Evolutionary conservation across 305 asterid genomes (phyloP).

Genomic region (Fraxinus platypoda): DNA sequence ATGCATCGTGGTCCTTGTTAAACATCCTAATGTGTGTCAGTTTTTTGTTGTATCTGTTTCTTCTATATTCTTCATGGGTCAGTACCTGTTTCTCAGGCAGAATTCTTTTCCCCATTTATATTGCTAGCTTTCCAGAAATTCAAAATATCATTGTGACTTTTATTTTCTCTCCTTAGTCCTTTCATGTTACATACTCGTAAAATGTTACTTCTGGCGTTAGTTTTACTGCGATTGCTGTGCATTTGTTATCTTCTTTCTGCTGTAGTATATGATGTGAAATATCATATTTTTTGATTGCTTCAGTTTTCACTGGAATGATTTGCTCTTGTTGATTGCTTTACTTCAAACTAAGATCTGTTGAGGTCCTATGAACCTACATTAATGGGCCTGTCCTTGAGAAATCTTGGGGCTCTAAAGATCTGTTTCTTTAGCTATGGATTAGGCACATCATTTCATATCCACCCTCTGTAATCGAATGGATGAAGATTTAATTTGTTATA

Average conservation of each 20-base stretch:
- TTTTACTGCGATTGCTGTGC: neutral
- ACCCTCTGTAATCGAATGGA: too few relatives aligned
- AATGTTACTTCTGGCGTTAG: neutral
- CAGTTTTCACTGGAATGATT: neutral
- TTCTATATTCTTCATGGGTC: neutral
- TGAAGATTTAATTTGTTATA: neutral
- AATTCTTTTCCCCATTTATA: neutral
- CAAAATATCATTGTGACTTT: neutral
- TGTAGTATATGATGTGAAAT: neutral
- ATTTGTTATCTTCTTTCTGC: neutral
- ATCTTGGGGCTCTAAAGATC: too few relatives aligned
- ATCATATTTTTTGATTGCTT: neutral
- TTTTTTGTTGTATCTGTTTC: neutral
- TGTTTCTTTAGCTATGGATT: too few relatives aligned
- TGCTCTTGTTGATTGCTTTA: neutral
- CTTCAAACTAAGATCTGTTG: too few relatives aligned
- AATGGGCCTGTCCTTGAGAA: neutral
- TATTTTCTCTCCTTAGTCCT: neutral
- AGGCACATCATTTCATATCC: too few relatives aligned
- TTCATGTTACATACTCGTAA: neutral
- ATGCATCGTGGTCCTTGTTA: slow-evolving; percentile 36
- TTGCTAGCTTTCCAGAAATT: neutral
- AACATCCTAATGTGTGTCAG: neutral
- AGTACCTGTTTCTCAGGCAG: neutral
- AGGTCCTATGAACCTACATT: too few relatives aligned